These are phyloP conservation scores for Hymenoscyphus scutula DNA, from an alignment of 2,329 filamentous ascomycete genomes.

Conservation along the genomic window DNA sequence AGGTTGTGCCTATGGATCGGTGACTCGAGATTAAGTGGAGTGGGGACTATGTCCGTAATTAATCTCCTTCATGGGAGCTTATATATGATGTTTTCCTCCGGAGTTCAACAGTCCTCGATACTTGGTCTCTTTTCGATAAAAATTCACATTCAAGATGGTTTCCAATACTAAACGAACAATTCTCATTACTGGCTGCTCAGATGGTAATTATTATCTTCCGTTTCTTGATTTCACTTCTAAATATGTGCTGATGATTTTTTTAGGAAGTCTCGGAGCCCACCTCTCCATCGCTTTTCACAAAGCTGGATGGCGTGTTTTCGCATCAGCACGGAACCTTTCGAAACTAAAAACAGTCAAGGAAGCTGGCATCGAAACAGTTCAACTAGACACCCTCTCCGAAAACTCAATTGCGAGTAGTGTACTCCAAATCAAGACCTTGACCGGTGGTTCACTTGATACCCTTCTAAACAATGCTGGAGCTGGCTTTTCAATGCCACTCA, in stretches of 20 bases:
- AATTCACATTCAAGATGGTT: too few relatives aligned
- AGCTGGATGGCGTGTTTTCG: constrained; percentile 40
- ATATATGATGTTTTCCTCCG: too few relatives aligned
- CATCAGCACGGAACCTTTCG: constrained; percentile 39
- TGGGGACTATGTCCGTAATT: too few relatives aligned
- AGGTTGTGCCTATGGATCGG: too few relatives aligned
- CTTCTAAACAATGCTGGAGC: constrained; percentile 46
- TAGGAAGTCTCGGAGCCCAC: constrained; percentile 34
- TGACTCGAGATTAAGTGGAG: too few relatives aligned
- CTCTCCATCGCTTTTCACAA: constrained; percentile 40
- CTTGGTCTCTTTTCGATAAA: too few relatives aligned
- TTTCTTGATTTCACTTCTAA: constrained; percentile 17
- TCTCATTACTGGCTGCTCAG: constrained; percentile 41
- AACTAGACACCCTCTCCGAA: constrained; percentile 40
- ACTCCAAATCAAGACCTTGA: constrained; percentile 26
- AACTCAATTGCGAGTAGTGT: constrained; percentile 37
- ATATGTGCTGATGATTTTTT: too few relatives aligned
- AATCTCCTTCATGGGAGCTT: too few relatives aligned
- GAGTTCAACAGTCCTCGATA: too few relatives aligned
- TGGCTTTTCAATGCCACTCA: constrained; percentile 36
- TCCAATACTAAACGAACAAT: constrained; percentile 15
- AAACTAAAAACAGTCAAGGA: constrained; percentile 34
- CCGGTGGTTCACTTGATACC: constrained; percentile 34
- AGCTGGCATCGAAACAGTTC: constrained; percentile 36
- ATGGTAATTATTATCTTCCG: constrained; percentile 30